Base-by-base conservation (phyloP, 2,329 filamentous ascomycete genomes). In the Chaetomiaceae sp. region DNA sequence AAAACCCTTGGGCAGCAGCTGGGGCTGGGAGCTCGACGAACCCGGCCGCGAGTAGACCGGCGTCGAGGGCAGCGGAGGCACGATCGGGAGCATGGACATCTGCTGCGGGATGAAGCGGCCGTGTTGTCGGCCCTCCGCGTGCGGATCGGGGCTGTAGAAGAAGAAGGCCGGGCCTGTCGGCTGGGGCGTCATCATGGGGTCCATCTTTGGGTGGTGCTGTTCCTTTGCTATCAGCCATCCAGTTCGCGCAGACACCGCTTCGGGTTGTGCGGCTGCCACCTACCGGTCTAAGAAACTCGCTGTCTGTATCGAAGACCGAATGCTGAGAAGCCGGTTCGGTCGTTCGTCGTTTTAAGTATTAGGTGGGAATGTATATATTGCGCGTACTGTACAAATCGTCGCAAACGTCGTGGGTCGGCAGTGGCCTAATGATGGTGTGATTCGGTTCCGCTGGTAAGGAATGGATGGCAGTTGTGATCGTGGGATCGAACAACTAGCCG, bases 81-180 rank as follows among this genome's bases (percentile, higher is more conserved):
- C 71, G 44, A 75, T 65, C 48, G 74, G 75, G 58, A 75, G 79
- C 63, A 78, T 70, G 52, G 67, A 66, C 61, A 72, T 68, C 57
- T 73, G 52, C 38, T 79, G 75, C 50, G 79, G 77, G 54, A 82
- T 78, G 72, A 88, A 90, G 68, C 87, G 83, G 45, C 81, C 81
- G 68, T 90, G 84, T 62, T 86, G 84, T 61, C 83, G 77, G 60
- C 77, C 76, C 64, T 89, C 84, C 53, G 80, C 73, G 65, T 79
- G 82, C 54, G 83, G 76, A 58, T 93, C 86, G 56, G 85, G 81
- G 60, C 81, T 84, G 73, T 91, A 95, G 75, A 90, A 93, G 77
- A 86, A 90, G 74, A 89, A 94, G 49, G 86, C 79, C 69, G 86
- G 84, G 51, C 76, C 81, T 74, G 86, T 79, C 60, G 76, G 66